phyloP scores from a whole-genome alignment of 352 stramenopile genomes.

The Globisporangium mamillatum region DNA sequence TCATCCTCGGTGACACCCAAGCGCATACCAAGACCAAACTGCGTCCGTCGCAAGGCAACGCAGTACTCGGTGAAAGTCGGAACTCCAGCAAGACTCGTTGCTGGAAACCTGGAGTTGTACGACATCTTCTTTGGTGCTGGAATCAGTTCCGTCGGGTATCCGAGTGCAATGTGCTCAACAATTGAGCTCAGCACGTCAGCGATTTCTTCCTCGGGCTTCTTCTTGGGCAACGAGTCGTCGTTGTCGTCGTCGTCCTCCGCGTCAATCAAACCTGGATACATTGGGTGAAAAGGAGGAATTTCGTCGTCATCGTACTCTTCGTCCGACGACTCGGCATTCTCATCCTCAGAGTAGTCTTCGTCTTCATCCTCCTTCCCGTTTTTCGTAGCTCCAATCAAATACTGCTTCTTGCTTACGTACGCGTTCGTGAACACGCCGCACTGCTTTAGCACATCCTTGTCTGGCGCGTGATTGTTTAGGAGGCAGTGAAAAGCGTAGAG shows the following conservation, averaged over 20 bases:
- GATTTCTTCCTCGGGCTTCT: conserved; percentile 68
- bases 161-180: conserved; percentile 79
- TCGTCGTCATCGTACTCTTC: conserved; percentile 67
- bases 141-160: conserved; percentile 58
- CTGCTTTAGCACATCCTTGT: conserved; percentile 85
- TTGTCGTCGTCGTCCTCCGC: conserved; percentile 36
- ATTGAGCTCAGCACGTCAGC: conserved; percentile 71
- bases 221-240: conserved; percentile 37
- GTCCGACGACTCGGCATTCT: conserved; percentile 55
- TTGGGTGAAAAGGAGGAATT: conserved; percentile 31
- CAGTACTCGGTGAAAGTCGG: conserved; percentile 74
- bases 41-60: conserved; percentile 58
- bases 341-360: conserved; percentile 77
- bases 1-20: conserved; percentile 65
- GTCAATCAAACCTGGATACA: conserved; percentile 65
- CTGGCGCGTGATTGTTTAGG: conserved; percentile 84
- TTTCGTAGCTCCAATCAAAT: conserved; percentile 41
- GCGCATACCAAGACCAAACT: conserved; percentile 80
- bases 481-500: conserved; percentile 87
- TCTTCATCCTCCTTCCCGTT: conserved; percentile 52
- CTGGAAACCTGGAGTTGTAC: conserved; percentile 56
- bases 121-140: conserved; percentile 33
- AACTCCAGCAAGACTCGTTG: conserved; percentile 41
- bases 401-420: conserved; percentile 74
- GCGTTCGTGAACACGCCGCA: conserved; percentile 81